Conservation (phyloP, 306 rosid species). For the Cajanus cajan region DNA sequence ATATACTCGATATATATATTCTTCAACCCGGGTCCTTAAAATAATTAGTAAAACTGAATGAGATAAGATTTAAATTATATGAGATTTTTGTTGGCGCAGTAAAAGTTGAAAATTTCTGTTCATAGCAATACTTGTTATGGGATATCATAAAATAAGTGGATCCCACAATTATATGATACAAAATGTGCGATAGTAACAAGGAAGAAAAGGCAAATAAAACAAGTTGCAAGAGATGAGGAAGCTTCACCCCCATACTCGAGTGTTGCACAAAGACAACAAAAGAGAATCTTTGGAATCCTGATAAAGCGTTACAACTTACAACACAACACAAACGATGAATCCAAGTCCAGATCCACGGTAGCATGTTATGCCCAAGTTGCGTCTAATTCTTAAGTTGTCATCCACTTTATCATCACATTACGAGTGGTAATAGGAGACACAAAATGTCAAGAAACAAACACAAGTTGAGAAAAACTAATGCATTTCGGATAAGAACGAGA, state of each 20-base stretch:
- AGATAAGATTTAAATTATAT: no score
- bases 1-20: no score
- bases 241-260: conserved; percentile 19
- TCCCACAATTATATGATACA: no score
- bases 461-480: neutral
- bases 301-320: neutral
- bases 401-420: neutral
- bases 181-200: neutral
- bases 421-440: neutral
- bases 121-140: neutral
- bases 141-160: neutral
- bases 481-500: neutral
- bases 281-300: conserved; percentile 12
- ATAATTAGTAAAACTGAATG: no score
- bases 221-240: conserved; percentile 23
- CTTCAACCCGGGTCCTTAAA: no score
- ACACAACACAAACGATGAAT: neutral
- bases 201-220: neutral
- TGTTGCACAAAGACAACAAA: conserved; percentile 14
- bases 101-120: neutral
- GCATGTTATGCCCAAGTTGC: neutral
- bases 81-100: neutral
- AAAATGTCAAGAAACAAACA: neutral
- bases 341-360: neutral
- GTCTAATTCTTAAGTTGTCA: neutral